Percentiles rank a stretch among this genome's conserved stretches.
Conservation (phyloP, 1,139 yeast genomes). For the Saccharomyces hybrid region DNA sequence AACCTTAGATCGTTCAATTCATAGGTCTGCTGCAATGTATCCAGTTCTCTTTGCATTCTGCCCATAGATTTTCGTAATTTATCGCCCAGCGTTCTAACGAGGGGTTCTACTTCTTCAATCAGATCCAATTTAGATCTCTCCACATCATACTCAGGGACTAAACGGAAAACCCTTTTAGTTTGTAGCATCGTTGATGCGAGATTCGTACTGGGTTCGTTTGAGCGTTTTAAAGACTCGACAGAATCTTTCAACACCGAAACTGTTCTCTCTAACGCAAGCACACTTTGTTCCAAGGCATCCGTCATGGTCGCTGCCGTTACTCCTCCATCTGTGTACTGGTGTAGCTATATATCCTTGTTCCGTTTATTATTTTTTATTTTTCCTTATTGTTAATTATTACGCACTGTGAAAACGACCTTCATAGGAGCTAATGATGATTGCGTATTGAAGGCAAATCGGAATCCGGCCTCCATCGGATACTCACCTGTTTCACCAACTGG, state of each 20-base stretch:
- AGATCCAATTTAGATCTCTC: slow-evolving; percentile 32
- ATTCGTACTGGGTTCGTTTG: slow-evolving; percentile 16
- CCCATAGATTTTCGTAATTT: slow-evolving; percentile 35
- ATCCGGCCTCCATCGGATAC: not conserved
- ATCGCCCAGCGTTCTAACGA: slow-evolving; percentile 32
- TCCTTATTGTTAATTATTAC: not conserved
- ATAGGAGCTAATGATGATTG: not conserved
- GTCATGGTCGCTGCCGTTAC: slow-evolving; percentile 10
- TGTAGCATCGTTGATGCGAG: slow-evolving; percentile 22
- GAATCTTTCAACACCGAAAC: slow-evolving; percentile 17
- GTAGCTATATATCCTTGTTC: not conserved
- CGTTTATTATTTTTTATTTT: not conserved
- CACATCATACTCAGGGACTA: slow-evolving; percentile 36
- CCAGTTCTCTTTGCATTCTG: slow-evolving; percentile 32
- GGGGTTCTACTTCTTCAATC: slow-evolving; percentile 34
- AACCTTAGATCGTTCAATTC: slow-evolving; percentile 33
- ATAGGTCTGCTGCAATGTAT: slow-evolving; percentile 30
- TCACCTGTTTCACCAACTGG: not conserved
- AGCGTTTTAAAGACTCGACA: slow-evolving; percentile 13
- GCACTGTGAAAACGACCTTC: not conserved
- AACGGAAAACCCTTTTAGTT: slow-evolving; percentile 32
- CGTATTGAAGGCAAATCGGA: not conserved
- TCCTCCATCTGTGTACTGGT: not conserved
- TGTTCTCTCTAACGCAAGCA: slow-evolving; percentile 18
- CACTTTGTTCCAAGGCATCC: slow-evolving; percentile 20